Conservation (phyloP, 2,329 filamentous ascomycete genomes). For the Alternaria incomplexa region DNA sequence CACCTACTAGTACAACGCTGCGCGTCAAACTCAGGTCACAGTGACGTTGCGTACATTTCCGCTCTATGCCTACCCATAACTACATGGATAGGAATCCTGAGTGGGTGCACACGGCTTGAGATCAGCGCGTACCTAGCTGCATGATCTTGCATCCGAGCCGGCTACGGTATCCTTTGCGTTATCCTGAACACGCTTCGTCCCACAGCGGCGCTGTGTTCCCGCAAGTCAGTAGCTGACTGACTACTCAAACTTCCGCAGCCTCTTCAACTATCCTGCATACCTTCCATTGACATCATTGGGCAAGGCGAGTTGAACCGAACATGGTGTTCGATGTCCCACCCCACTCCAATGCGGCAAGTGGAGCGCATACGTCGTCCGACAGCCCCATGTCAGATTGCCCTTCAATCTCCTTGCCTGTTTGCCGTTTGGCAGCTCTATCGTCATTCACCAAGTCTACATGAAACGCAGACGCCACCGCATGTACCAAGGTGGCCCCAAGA, state of each 20-base stretch:
- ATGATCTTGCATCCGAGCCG: slow-evolving; percentile 14
- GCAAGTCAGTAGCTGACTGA: neutral
- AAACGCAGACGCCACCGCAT: neutral
- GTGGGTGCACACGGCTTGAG: neutral
- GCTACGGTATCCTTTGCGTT: neutral
- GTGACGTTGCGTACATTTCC: slow-evolving; percentile 4
- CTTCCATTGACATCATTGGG: neutral
- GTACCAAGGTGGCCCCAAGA: neutral
- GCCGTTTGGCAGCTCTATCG: neutral
- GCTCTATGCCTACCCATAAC: neutral
- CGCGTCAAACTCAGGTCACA: neutral
- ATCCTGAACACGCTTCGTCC: neutral
- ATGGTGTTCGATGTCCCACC: neutral
- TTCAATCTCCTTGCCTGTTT: neutral
- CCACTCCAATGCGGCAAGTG: slow-evolving; percentile 5
- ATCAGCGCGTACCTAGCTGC: slow-evolving; percentile 4
- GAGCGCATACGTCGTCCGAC: neutral
- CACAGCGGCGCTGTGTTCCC: neutral
- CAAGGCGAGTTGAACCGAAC: neutral
- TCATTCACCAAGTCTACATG: neutral
- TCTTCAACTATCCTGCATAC: neutral
- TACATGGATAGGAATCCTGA: neutral
- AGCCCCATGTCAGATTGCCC: neutral
- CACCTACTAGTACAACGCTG: neutral
- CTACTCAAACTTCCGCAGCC: neutral